Evolutionary conservation across 257 asterid species (phyloP), one percentile per base, ranked within the genome.

Genomic region (Salvia hispanica): DNA sequence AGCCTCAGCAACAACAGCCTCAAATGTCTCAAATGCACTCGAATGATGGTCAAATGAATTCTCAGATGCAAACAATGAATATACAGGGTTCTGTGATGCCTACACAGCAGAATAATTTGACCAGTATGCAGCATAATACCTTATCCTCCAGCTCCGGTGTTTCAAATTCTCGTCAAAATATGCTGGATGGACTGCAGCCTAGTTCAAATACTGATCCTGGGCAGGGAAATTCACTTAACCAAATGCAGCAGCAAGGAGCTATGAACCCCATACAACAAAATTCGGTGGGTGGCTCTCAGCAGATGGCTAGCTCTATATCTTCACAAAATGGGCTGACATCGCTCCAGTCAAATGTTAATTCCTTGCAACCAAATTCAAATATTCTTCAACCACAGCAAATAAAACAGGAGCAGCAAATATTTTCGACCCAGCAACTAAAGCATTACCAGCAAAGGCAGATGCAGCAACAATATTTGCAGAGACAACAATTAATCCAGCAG

Each of bases 211-310:
- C 82, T 50, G 97, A 90, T 64, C 74, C 83, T 69, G 92, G 90
- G 52, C 99, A 90, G 72, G 85, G 89, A 57, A 88, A 81, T 80
- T 69, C 80, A 34, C 82, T 83, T 66, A 86, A 82, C 77, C 84
- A 89, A 64, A 76, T 91, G 80, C 99, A 88, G 80, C 99, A 88
- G 83, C 97, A 86, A 82, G 89, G 81, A 57, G 76, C 88, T 71
- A 71, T 87, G 74, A 74, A 74, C 74, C 81, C 99, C 72, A 65
- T 90, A n/a, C 96, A 91, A 75, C 95, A 91, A 77, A 91, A 84
- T 83, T 67, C 92, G 45, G 91, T 84, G 64, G 80, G 84, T 73
- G 84, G 91, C 16, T 64, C 88, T 10, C 98, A 88, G 60, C 89
- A 88, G 79, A 87, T 84, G 85, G 84, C 84, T 42, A 85, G 74